Evolutionary conservation across 2,329 filamentous ascomycete species (phyloP), one percentile per base, ranked within the genome.

Genomic region (Scedosporium apiospermum): DNA sequence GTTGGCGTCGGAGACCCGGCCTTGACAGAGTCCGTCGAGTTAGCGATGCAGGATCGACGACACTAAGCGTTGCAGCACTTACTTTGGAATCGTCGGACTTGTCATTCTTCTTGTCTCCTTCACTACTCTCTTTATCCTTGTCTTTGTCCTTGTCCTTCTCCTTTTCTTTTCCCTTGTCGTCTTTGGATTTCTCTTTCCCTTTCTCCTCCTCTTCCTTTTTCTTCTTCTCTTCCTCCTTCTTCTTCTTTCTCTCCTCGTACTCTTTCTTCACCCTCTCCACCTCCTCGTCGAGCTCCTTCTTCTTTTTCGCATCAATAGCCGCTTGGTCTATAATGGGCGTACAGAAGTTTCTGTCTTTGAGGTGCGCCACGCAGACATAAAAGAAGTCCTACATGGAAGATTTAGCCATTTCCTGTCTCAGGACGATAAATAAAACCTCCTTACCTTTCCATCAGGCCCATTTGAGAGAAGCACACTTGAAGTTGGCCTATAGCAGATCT

Each of bases 401-500:
- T 27, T 57, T 27, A 38, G 30, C 23, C 16, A 5, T 3, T 14
- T 23, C 23, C 53, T n/a, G 2, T 27, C 18, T n/a, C 4, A 12
- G 30, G 7, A 23, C 53, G 30, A n/a, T 57, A 21, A n/a, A 23
- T 10, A 23, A 58, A 21, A 42, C n/a, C 9, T 27, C 6, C 57
- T 12, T 51, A 64, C 65, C 60, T 66, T 66, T 23, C 59, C 63
- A 18, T 65, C 64, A 5, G 60, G 61, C 10, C 42, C 23, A 1
- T 62, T 42, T n/a, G 62, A 61, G 68, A 96, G 90, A 62, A 99
- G 80, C 18, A 98, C 93, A 67, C 88, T 96, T 6, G 88, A 86
- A 64, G 88, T 91, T 7, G 90, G 89, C 75, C 95, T 96, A 79
- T 88, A 96, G 80, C 95, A 98, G 66, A 98, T 86, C 74, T 91